These are phyloP conservation scores for Beauveria caledonica DNA, from an alignment of 2,329 filamentous ascomycete species.

Conservation along the genomic window DNA sequence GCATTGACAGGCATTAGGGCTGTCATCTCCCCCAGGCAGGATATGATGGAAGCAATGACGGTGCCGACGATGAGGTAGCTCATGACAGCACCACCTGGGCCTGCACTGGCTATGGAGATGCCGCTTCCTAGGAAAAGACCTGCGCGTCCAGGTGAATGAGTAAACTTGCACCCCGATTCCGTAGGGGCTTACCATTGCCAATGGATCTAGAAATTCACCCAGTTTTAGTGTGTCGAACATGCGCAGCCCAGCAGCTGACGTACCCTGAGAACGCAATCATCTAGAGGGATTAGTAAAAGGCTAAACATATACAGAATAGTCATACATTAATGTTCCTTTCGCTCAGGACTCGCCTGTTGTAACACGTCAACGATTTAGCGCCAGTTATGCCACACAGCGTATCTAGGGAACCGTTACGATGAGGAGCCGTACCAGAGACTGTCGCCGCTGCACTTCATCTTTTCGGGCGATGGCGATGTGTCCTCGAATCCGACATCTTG, in stretches of 20 bases:
- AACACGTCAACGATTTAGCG: background rate
- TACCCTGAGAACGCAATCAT: slow-evolving; percentile 38
- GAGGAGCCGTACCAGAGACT: slow-evolving; percentile 5
- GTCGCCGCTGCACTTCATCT: slow-evolving; percentile 9
- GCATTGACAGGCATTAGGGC: slow-evolving; percentile 32
- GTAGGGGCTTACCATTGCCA: slow-evolving; percentile 26
- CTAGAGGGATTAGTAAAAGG: slow-evolving; percentile 17
- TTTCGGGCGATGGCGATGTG: background rate
- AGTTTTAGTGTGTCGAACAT: background rate
- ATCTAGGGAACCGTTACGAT: background rate
- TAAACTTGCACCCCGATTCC: too few species aligned
- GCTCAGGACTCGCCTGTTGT: slow-evolving; percentile 28
- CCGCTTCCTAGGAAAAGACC: slow-evolving; percentile 33
- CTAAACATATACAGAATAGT: background rate
- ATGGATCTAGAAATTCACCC: slow-evolving; percentile 16
- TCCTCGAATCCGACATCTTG: slow-evolving; percentile 2
- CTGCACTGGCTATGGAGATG: slow-evolving; percentile 29
- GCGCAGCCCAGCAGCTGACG: slow-evolving; percentile 9
- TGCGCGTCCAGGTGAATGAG: slow-evolving; percentile 6
- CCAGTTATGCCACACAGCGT: background rate
- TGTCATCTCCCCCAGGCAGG: slow-evolving; percentile 33
- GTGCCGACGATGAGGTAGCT: slow-evolving; percentile 34
- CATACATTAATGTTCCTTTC: slow-evolving; percentile 33
- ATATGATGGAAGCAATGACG: slow-evolving; percentile 34
- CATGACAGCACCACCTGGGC: slow-evolving; percentile 31